phyloP scores from a whole-genome alignment of 306 rosid genomes.

The Lathyrus sativus region DNA sequence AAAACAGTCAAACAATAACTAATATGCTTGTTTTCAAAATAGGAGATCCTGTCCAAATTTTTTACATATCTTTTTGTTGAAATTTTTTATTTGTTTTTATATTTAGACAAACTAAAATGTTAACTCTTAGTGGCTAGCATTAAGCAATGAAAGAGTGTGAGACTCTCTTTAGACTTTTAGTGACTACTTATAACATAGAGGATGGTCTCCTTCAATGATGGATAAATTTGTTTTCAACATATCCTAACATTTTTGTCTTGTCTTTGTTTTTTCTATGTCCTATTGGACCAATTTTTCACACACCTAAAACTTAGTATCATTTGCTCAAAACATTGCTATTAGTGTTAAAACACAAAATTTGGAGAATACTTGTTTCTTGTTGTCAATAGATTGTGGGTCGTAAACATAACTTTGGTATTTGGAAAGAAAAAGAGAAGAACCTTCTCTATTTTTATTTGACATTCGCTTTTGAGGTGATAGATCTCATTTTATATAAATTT shows the following conservation, averaged over 20 bases:
- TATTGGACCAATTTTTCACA: background rate
- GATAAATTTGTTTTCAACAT: background rate
- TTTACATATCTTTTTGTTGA: slow-evolving; percentile 15
- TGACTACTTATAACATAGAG: background rate
- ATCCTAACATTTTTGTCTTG: slow-evolving; percentile 7
- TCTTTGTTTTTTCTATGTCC: background rate
- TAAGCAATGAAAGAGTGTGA: slow-evolving; percentile 1
- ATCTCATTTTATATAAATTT: too few species aligned
- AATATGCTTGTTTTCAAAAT: slow-evolving; percentile 30
- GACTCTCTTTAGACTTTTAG: background rate
- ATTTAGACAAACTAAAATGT: slow-evolving; percentile 9
- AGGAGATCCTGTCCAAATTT: slow-evolving; percentile 16
- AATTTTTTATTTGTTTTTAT: background rate
- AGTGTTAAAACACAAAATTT: background rate
- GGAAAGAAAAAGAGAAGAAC: too few species aligned
- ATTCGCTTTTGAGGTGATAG: too few species aligned
- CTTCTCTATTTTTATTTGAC: too few species aligned
- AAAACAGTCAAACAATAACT: slow-evolving; percentile 45
- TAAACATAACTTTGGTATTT: background rate
- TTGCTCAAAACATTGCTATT: background rate
- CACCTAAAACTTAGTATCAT: background rate
- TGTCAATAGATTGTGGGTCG: background rate
- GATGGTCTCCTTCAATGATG: background rate
- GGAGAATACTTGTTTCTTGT: background rate
- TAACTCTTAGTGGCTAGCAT: slow-evolving; percentile 4